Evolutionary conservation across 495 filamentous ascomycete species (phyloP).

Genomic region (Umbilicaria muhlenbergii): DNA sequence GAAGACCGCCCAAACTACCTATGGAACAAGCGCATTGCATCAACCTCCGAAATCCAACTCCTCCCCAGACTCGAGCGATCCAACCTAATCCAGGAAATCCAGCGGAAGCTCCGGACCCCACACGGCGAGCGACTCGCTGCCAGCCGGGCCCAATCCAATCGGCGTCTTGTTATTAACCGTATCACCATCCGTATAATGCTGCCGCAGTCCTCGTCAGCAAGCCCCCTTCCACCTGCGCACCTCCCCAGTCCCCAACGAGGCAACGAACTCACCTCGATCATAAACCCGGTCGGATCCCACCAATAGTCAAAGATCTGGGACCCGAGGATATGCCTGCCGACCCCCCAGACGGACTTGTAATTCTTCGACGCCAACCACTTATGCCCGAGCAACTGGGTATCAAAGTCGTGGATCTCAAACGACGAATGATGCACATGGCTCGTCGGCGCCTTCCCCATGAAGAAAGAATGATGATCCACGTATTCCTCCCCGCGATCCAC

Average conservation of each 20-base stretch:
- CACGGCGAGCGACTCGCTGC: conserved; percentile 15
- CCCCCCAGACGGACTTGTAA: conserved; percentile 56
- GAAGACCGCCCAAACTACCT: too few relatives aligned
- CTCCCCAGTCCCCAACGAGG: background rate
- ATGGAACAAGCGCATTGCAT: too few relatives aligned
- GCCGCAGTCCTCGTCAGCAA: background rate
- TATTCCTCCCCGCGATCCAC: conserved; percentile 42
- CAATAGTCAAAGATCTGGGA: conserved; percentile 59
- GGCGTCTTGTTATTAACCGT: conserved; percentile 46
- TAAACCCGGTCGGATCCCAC: conserved; percentile 46
- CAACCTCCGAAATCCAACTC: too few relatives aligned
- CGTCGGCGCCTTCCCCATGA: conserved; percentile 40
- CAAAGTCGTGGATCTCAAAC: conserved; percentile 65
- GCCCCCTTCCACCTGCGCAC: too few relatives aligned
- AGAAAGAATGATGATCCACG: conserved; percentile 62
- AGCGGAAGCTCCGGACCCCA: conserved; percentile 21
- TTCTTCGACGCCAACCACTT: conserved; percentile 49
- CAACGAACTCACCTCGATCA: conserved; percentile 30
- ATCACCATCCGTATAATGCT: conserved; percentile 58
- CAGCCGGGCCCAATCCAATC: conserved; percentile 17
- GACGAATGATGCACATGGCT: conserved; percentile 55
- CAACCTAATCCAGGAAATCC: too few relatives aligned
- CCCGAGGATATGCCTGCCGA: conserved; percentile 52
- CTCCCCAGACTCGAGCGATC: too few relatives aligned
- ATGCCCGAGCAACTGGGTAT: conserved; percentile 59